Evolutionary conservation across 1,284 basidiomycete species (phyloP).

Genomic region (Tremellales sp.): DNA sequence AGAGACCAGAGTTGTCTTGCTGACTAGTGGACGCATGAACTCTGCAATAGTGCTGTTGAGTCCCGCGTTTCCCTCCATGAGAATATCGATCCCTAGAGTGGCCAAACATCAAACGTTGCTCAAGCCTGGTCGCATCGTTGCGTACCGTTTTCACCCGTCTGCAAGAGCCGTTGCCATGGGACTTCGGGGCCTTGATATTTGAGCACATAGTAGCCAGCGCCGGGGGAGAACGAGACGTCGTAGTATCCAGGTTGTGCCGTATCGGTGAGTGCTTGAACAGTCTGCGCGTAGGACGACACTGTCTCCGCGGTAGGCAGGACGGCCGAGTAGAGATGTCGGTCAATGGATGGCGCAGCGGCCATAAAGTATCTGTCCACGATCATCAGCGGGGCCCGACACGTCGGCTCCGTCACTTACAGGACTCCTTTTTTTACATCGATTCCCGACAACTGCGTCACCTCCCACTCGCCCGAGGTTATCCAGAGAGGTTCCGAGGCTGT

Average conservation of each 20-base stretch:
- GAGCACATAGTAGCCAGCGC: conserved; percentile 78
- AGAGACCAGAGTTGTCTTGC: conserved; percentile 65
- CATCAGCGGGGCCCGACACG: conserved; percentile 5
- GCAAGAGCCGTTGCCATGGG: conserved; percentile 79
- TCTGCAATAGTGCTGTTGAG: conserved; percentile 66
- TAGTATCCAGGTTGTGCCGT: conserved; percentile 60
- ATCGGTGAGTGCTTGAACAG: conserved; percentile 62
- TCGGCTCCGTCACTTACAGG: conserved; percentile 58
- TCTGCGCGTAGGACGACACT: conserved; percentile 22
- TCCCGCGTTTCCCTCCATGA: conserved; percentile 67
- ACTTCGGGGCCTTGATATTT: conserved; percentile 75
- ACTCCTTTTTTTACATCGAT: conserved; percentile 65
- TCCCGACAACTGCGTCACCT: conserved; percentile 73
- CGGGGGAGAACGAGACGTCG: conserved; percentile 69
- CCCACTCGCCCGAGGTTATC: conserved; percentile 84
- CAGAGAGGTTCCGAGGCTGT: conserved; percentile 66
- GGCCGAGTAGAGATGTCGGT: conserved; percentile 78
- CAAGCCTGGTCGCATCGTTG: conserved; percentile 12
- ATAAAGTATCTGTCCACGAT: conserved; percentile 68
- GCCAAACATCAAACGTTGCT: not conserved
- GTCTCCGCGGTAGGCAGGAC: conserved; percentile 54
- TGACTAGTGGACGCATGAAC: conserved; percentile 69
- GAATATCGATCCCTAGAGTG: conserved; percentile 22
- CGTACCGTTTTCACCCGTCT: conserved; percentile 60
- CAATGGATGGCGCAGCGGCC: conserved; percentile 75